These are phyloP conservation scores for Trichoderma virens DNA, from an alignment of 495 filamentous ascomycete species.

Conservation along the genomic window DNA sequence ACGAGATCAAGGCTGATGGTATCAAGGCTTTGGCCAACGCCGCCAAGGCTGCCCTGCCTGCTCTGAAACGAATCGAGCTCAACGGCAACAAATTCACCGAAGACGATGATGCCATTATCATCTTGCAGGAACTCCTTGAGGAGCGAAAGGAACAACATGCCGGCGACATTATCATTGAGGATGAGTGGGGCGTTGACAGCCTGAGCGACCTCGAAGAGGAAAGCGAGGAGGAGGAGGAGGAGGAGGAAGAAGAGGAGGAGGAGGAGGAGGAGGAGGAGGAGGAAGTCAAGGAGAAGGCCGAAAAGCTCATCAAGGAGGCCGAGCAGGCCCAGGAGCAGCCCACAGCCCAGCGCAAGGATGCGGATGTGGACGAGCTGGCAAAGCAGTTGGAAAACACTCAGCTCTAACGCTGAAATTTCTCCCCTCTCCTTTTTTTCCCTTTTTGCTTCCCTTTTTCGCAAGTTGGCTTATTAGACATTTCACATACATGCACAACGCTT, in stretches of 20 bases:
- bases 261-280: slow-evolving; percentile 54
- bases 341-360: slow-evolving; percentile 62
- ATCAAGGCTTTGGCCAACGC: slow-evolving; percentile 62
- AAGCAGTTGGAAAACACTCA: slow-evolving; percentile 62
- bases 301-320: slow-evolving; percentile 60
- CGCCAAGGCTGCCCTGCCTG: slow-evolving; percentile 56
- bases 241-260: slow-evolving; percentile 63
- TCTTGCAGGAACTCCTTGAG: slow-evolving; percentile 44
- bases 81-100: slow-evolving; percentile 94
- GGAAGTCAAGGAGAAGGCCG: slow-evolving; percentile 48
- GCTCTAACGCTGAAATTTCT: slow-evolving; percentile 22
- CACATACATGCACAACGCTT: not conserved
- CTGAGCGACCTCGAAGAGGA: slow-evolving; percentile 77
- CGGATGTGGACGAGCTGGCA: slow-evolving; percentile 73
- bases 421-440: not conserved
- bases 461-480: slow-evolving; percentile 5
- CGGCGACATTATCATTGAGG: slow-evolving; percentile 50
- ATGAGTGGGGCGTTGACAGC: slow-evolving; percentile 77
- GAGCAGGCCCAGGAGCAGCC: slow-evolving; percentile 68
- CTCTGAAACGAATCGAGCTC: slow-evolving; percentile 74
- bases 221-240: slow-evolving; percentile 57
- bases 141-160: slow-evolving; percentile 54
- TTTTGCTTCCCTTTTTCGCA: not conserved
- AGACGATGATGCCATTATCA: slow-evolving; percentile 58
- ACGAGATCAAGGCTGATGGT: slow-evolving; percentile 75